A percentile compares a stretch with the other conserved stretches of the same genome.
Conservation (phyloP, 164 flowering plant genomes). For the Warburgia ugandensis region DNA sequence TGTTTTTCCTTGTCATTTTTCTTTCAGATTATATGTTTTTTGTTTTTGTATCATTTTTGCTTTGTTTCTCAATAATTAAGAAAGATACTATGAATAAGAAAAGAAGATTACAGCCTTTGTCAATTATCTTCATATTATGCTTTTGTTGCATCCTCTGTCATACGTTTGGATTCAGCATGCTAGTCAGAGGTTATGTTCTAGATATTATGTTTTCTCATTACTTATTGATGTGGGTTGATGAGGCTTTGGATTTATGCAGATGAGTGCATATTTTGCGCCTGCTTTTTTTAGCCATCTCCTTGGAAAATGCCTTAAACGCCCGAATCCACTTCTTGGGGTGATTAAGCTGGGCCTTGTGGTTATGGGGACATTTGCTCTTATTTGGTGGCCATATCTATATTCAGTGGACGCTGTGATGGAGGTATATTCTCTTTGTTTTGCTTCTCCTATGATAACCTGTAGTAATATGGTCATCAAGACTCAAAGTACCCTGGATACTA, state of each 20-base stretch:
- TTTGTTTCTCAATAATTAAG: no score
- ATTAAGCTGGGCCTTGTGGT: slow-evolving; percentile 67
- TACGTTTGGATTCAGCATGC: no score
- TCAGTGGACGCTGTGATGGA: slow-evolving; percentile 49
- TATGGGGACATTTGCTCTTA: slow-evolving; percentile 61
- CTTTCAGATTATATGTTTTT: no score
- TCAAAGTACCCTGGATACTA: no score
- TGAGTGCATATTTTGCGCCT: slow-evolving; percentile 97
- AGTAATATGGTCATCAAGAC: not conserved
- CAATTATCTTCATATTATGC: no score
- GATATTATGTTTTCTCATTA: no score
- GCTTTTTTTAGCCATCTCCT: slow-evolving; percentile 83
- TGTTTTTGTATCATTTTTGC: no score
- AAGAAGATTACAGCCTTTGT: no score
- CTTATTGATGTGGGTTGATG: not conserved
- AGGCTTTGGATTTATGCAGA: slow-evolving; percentile 38
- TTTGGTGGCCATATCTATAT: slow-evolving; percentile 89
- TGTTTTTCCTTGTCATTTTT: no score
- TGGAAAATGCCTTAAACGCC: slow-evolving; percentile 65
- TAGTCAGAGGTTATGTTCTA: no score
- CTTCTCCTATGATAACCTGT: not conserved
- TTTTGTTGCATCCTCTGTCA: no score
- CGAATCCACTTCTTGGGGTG: slow-evolving; percentile 59
- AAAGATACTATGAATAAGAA: no score
- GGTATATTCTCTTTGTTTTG: slow-evolving; percentile 28